phyloP scores from a whole-genome alignment of 305 asterid species.

The Fraxinus velutina region DNA sequence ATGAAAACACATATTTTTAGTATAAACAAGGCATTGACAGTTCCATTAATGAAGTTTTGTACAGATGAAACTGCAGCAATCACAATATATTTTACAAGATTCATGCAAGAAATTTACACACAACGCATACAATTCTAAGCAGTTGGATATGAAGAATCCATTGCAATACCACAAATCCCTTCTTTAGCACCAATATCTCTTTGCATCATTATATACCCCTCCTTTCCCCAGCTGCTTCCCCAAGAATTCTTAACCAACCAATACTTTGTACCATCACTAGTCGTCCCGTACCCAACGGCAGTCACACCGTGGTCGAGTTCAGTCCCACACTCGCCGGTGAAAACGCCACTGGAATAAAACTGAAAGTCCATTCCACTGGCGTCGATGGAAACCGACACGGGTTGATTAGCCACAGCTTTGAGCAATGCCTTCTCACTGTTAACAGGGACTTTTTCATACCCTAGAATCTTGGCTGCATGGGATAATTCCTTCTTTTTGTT shows the following conservation, averaged over 20 bases:
- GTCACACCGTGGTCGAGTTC: conserved; percentile 54
- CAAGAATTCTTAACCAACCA: conserved; percentile 64
- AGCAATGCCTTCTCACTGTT: conserved; percentile 40
- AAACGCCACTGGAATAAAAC: conserved; percentile 48
- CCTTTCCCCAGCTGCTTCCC: conserved; percentile 54
- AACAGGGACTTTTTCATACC: conserved; percentile 43
- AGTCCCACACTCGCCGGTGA: conserved; percentile 50
- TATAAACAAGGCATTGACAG: neutral
- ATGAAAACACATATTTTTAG: conserved; percentile 9
- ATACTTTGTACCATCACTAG: conserved; percentile 36
- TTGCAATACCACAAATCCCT: conserved; percentile 62
- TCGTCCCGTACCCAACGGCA: conserved; percentile 42
- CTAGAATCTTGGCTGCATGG: conserved; percentile 39
- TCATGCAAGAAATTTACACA: neutral
- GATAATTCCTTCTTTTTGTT: conserved; percentile 39
- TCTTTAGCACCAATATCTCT: conserved; percentile 38
- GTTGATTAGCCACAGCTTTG: conserved; percentile 54
- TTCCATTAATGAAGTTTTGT: neutral
- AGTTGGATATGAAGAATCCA: conserved; percentile 47
- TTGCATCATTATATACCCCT: conserved; percentile 49
- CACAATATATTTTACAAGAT: neutral
- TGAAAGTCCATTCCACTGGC: conserved; percentile 49
- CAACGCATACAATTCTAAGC: conserved; percentile 20
- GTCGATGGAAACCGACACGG: conserved; percentile 52
- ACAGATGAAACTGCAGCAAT: neutral